A percentile compares a stretch with the other conserved stretches of the same genome.
Evolutionary conservation across 2,329 filamentous ascomycete species (phyloP).

Genomic region (Trichoderma sp.): DNA sequence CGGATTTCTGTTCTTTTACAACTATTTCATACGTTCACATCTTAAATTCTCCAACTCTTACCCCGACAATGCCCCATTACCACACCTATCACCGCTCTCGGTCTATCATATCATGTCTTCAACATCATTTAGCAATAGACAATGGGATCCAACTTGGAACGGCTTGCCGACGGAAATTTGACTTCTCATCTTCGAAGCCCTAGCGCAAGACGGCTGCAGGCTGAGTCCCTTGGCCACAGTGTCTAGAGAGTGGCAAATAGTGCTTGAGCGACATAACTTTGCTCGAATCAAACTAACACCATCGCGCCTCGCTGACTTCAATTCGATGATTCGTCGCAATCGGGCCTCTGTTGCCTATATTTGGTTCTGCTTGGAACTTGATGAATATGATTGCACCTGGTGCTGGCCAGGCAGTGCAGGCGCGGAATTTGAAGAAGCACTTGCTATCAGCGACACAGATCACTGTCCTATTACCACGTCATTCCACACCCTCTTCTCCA

Average conservation of each 20-base stretch:
- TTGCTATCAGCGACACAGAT: slow-evolving; percentile 10
- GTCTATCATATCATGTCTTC: neutral
- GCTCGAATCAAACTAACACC: slow-evolving; percentile 34
- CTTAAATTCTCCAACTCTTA: neutral
- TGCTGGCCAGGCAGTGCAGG: neutral
- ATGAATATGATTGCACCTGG: slow-evolving; percentile 25
- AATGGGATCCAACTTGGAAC: neutral
- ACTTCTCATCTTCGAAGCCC: slow-evolving; percentile 27
- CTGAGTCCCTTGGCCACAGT: slow-evolving; percentile 32
- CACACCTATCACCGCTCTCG: neutral
- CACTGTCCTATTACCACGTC: slow-evolving; percentile 24
- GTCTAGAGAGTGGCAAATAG: slow-evolving; percentile 35
- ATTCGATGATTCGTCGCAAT: slow-evolving; percentile 33
- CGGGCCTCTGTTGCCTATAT: slow-evolving; percentile 29
- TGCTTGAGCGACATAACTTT: slow-evolving; percentile 35
- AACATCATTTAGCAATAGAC: neutral
- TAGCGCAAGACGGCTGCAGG: slow-evolving; percentile 28
- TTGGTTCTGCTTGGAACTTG: slow-evolving; percentile 29
- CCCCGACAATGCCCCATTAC: neutral
- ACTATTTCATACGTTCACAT: neutral
- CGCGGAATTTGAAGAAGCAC: neutral
- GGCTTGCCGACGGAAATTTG: neutral
- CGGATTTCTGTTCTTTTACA: neutral
- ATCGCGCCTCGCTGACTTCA: slow-evolving; percentile 32
- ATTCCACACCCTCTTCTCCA: slow-evolving; percentile 33